Evolutionary conservation across 1,284 basidiomycete genomes (phyloP), one percentile per base, ranked within the genome.

Genomic region (Schizophyllum commune): DNA sequence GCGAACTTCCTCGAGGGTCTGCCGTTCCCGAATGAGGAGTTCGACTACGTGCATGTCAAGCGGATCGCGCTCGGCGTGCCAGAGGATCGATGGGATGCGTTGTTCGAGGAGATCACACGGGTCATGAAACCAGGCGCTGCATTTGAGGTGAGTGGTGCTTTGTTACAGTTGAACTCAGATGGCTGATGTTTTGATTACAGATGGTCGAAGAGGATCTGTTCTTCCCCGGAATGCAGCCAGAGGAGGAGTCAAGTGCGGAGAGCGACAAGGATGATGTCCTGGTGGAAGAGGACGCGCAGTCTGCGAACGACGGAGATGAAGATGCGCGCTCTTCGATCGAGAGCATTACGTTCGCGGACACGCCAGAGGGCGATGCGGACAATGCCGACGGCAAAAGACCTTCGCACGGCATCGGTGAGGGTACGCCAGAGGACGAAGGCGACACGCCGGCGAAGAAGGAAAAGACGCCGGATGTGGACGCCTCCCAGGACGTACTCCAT

Each of bases 1-100:
- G 78, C 78, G 4, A 89, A 89, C 66, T 88, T 88, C 68, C 73
- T 90, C 34, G 84, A 88, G 61, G 75, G 77, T 0, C 77, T 90
- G 57, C 86, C 88, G 0, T 90, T 90, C 68, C 79, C 79, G 15
- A 78, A 84, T 64, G 83, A 83, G 51, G 84, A 88, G 67, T 90
- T 90, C 68, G 88, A 89, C 68, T 88, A 82, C 68, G 84, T 89
- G 84, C 85, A 85, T 68, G 74, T 86, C 63, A 86, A 85, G 65
- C 79, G 87, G 13, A 83, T 90, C 56, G 83, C 84, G 1, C 77
- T 85, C 22, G 88, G 86, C 47, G 83, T 90, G 52, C 88, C 88
- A 15, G 87, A 89, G 68, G 79, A 89, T 58, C 62, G 87, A 84
- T 88, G 86, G 86, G 84, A 88, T 65, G 61, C 67, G 2, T 69